phyloP scores from a whole-genome alignment of 2,329 filamentous ascomycete species.

The Neoarthrinium moseri region DNA sequence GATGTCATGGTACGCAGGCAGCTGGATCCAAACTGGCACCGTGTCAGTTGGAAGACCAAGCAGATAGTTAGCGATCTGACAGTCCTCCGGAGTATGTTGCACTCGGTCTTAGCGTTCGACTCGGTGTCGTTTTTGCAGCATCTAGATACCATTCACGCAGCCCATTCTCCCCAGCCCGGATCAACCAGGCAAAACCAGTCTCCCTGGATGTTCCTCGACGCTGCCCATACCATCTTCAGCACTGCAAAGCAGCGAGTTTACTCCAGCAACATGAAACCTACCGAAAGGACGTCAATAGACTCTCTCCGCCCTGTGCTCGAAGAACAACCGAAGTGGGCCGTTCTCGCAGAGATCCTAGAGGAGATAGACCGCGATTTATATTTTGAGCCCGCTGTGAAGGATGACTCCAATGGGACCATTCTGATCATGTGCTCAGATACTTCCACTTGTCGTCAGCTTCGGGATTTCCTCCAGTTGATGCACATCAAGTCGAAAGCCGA shows the following conservation, averaged over 20 bases:
- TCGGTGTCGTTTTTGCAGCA: slow-evolving; percentile 90
- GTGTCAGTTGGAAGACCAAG: slow-evolving; percentile 90
- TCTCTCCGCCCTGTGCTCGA: slow-evolving; percentile 80
- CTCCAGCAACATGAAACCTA: slow-evolving; percentile 60
- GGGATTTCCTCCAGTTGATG: slow-evolving; percentile 91
- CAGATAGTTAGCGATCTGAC: slow-evolving; percentile 91
- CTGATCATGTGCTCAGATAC: slow-evolving; percentile 94
- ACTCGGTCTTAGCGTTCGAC: slow-evolving; percentile 81
- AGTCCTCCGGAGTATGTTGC: slow-evolving; percentile 78
- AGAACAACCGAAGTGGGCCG: slow-evolving; percentile 90
- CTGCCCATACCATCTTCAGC: slow-evolving; percentile 90
- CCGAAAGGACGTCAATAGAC: slow-evolving; percentile 48
- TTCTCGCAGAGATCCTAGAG: slow-evolving; percentile 85
- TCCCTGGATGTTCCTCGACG: slow-evolving; percentile 94
- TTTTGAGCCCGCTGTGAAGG: slow-evolving; percentile 71
- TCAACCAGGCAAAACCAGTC: slow-evolving; percentile 87
- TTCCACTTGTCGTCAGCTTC: slow-evolving; percentile 80
- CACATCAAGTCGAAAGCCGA: slow-evolving; percentile 62
- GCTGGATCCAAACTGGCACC: slow-evolving; percentile 94
- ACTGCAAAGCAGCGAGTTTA: slow-evolving; percentile 88
- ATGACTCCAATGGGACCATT: slow-evolving; percentile 88
- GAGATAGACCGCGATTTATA: slow-evolving; percentile 92
- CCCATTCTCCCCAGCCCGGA: slow-evolving; percentile 83
- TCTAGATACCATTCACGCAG: slow-evolving; percentile 89
- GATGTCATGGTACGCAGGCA: slow-evolving; percentile 86